A percentile compares a stretch with the other conserved stretches of the same genome.
Evolutionary conservation across 257 asterid genomes (phyloP).

Genomic region (Jacaranda mimosifolia): DNA sequence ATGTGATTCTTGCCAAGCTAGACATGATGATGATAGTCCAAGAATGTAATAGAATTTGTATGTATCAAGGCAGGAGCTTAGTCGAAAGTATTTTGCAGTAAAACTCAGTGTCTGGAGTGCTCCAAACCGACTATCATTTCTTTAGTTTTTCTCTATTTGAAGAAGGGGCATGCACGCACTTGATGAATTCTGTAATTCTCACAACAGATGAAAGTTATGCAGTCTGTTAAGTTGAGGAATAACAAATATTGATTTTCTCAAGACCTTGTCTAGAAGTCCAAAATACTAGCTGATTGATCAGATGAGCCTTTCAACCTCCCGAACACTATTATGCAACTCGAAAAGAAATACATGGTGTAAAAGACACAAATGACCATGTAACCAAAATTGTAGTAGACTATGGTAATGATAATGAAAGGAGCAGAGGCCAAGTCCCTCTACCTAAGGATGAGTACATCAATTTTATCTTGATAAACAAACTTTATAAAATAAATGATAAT

Average conservation of each 20-base stretch:
- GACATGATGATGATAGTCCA: conserved; percentile 5
- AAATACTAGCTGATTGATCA: background rate
- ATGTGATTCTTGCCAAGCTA: background rate
- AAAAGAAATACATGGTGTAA: no score
- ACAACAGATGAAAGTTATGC: background rate
- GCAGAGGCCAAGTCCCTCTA: no score
- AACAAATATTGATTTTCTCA: background rate
- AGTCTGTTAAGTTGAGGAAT: background rate
- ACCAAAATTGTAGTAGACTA: no score
- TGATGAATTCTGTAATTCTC: background rate
- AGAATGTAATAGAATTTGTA: background rate
- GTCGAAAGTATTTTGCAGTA: background rate
- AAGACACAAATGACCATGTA: no score
- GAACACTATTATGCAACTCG: background rate
- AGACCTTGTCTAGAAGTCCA: background rate
- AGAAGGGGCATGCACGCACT: background rate
- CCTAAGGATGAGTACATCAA: no score
- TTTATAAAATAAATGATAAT: no score
- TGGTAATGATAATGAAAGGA: no score
- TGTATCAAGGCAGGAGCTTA: background rate
- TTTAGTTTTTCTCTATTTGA: background rate
- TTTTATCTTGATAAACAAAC: no score
- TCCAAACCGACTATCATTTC: no score
- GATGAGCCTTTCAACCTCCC: background rate
- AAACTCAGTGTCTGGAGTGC: background rate